A percentile compares a stretch with the other conserved stretches of the same genome.
These are phyloP conservation scores for Scutellaria minor DNA, from an alignment of 257 asterid genomes.

Conservation along the genomic window DNA sequence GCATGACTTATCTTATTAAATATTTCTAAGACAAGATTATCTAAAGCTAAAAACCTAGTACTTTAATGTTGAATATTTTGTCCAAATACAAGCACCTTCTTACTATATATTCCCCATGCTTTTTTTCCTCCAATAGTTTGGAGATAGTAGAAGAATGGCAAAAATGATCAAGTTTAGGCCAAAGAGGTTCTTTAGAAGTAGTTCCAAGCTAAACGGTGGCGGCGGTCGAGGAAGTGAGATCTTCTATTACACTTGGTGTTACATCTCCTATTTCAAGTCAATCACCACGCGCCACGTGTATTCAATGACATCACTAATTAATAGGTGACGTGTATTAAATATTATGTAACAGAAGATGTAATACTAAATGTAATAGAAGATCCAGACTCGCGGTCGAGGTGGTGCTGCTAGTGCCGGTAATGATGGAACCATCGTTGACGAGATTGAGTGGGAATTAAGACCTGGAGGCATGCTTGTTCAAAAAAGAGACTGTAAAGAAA, in stretches of 20 bases:
- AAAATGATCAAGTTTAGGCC: slow-evolving; percentile 65
- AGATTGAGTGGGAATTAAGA: slow-evolving; percentile 75
- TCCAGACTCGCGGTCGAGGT: background rate
- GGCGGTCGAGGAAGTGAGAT: background rate
- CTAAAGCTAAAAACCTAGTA: slow-evolving; percentile 25
- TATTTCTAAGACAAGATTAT: slow-evolving; percentile 15
- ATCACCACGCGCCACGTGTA: too few species aligned
- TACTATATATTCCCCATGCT: slow-evolving; percentile 37
- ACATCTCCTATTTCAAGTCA: too few species aligned
- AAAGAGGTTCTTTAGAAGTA: slow-evolving; percentile 59
- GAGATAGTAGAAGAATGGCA: background rate
- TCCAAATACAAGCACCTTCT: slow-evolving; percentile 39
- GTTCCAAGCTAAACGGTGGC: slow-evolving; percentile 42
- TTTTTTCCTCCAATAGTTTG: slow-evolving; percentile 16
- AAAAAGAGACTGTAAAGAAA: slow-evolving; percentile 50
- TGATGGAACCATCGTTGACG: slow-evolving; percentile 26
- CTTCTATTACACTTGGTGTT: too few species aligned
- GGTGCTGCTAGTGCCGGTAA: slow-evolving; percentile 14
- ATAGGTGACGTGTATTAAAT: too few species aligned
- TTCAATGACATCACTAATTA: too few species aligned
- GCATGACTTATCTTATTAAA: background rate
- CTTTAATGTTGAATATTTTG: slow-evolving; percentile 35
- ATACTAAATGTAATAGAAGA: too few species aligned
- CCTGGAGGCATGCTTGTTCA: slow-evolving; percentile 91
- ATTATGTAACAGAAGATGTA: too few species aligned